Conservation (phyloP, 1,284 basidiomycete genomes). For the Irpex rosettiformis region DNA sequence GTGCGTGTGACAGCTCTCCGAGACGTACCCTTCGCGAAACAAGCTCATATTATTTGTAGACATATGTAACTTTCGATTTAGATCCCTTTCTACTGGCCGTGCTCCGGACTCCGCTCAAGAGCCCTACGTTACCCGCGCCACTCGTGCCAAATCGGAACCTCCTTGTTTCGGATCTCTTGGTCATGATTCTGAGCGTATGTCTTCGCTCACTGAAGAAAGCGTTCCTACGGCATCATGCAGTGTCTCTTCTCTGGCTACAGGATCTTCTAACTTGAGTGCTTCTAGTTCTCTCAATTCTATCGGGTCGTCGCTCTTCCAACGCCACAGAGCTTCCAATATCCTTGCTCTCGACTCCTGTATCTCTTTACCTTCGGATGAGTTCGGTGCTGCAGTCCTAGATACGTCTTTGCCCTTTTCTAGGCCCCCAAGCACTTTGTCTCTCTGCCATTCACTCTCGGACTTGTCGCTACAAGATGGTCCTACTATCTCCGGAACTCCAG, state of each 20-base stretch:
- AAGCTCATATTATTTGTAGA: too few species aligned
- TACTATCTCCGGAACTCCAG: not conserved
- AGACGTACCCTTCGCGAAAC: not conserved
- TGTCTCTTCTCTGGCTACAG: not conserved
- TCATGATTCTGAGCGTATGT: not conserved
- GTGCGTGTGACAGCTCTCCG: not conserved
- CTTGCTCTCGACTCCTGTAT: not conserved
- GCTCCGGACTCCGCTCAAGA: not conserved
- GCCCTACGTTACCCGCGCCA: not conserved
- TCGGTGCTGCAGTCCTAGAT: not conserved
- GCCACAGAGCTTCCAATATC: not conserved
- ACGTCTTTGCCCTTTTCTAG: not conserved
- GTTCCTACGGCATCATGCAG: not conserved
- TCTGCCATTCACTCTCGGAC: not conserved
- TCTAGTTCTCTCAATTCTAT: not conserved
- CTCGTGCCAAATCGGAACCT: not conserved
- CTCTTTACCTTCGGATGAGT: not conserved
- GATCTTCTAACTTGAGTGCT: not conserved
- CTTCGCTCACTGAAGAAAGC: not conserved
- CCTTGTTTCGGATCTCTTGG: not conserved
- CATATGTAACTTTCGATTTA: too few species aligned
- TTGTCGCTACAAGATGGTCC: not conserved
- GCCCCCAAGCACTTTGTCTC: not conserved
- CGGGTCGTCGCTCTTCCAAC: not conserved
- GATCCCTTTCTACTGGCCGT: not conserved